phyloP scores from a whole-genome alignment of 306 rosid species.

The Glycyrrhiza uralensis region DNA sequence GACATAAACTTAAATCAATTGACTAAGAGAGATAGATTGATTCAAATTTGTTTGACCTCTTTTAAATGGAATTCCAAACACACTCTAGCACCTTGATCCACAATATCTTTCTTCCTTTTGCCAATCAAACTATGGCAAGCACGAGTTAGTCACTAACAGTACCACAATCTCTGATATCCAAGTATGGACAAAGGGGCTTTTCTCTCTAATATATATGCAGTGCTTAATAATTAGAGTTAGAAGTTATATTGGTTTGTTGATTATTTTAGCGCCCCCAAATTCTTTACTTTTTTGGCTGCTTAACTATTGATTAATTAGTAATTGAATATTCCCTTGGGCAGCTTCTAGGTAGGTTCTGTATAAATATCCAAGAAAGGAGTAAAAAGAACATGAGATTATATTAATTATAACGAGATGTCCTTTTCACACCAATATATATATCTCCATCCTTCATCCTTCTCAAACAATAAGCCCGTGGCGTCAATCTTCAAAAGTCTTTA shows the following conservation, averaged over 20 bases:
- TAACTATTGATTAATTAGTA: not conserved
- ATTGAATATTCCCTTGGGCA: not conserved
- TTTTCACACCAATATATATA: not conserved
- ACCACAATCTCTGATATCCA: too few species aligned
- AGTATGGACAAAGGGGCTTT: too few species aligned
- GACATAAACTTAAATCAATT: too few species aligned
- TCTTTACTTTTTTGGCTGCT: not conserved
- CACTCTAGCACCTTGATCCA: too few species aligned
- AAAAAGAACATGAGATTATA: not conserved
- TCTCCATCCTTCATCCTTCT: slow-evolving; percentile 11
- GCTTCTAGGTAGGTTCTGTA: not conserved
- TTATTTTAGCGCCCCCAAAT: not conserved
- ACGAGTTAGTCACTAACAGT: too few species aligned
- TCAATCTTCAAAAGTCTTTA: not conserved
- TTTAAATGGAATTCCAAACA: too few species aligned
- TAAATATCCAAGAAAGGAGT: not conserved
- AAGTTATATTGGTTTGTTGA: not conserved
- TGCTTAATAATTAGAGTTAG: too few species aligned
- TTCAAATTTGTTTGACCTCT: too few species aligned
- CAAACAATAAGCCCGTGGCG: not conserved
- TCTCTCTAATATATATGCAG: too few species aligned
- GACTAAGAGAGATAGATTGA: too few species aligned
- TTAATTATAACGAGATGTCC: not conserved
- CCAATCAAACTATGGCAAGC: too few species aligned
- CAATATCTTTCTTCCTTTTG: too few species aligned